Conservation (phyloP, 352 stramenopile species). For the Thraustochytrium striatum region DNA sequence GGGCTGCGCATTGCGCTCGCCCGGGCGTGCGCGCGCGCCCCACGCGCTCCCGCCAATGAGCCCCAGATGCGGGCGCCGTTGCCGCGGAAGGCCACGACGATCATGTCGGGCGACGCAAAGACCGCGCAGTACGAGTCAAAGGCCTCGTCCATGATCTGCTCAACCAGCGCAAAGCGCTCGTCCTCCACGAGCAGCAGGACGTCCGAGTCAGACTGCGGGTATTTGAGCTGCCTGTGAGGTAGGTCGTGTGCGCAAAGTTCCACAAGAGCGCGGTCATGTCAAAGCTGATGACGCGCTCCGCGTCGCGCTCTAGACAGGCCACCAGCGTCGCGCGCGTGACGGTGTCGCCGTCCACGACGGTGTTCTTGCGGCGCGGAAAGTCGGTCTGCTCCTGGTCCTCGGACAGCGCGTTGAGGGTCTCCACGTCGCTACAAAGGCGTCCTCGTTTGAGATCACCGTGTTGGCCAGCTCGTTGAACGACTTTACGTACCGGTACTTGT, state of each 20-base stretch:
- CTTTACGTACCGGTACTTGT: constrained; percentile 18
- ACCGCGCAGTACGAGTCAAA: constrained; percentile 26
- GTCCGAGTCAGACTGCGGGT: constrained; percentile 30
- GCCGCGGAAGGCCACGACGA: constrained; percentile 24
- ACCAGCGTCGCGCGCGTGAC: not conserved
- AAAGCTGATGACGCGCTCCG: constrained; percentile 26
- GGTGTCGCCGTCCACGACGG: too few relatives aligned
- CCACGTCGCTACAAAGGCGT: constrained; percentile 14
- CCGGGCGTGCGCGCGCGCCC: too few relatives aligned
- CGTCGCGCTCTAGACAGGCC: constrained; percentile 5
- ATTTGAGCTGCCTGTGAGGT: constrained; percentile 17
- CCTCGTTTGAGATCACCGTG: not conserved
- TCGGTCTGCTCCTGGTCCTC: constrained; percentile 26
- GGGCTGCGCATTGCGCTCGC: constrained; percentile 12
- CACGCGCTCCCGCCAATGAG: not conserved
- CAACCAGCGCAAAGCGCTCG: constrained; percentile 11
- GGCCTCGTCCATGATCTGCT: constrained; percentile 19
- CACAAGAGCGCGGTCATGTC: constrained; percentile 33
- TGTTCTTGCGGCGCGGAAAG: too few relatives aligned
- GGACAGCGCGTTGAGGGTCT: constrained; percentile 14
- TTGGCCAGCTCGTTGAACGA: constrained; percentile 18
- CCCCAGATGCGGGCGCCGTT: constrained; percentile 8
- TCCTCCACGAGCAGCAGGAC: constrained; percentile 34
- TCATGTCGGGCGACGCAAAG: constrained; percentile 32
- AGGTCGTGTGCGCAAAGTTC: constrained; percentile 46